phyloP scores from a whole-genome alignment of 768 basidiomycete genomes.

The Tylopilus plumbeoviolaceoides region DNA sequence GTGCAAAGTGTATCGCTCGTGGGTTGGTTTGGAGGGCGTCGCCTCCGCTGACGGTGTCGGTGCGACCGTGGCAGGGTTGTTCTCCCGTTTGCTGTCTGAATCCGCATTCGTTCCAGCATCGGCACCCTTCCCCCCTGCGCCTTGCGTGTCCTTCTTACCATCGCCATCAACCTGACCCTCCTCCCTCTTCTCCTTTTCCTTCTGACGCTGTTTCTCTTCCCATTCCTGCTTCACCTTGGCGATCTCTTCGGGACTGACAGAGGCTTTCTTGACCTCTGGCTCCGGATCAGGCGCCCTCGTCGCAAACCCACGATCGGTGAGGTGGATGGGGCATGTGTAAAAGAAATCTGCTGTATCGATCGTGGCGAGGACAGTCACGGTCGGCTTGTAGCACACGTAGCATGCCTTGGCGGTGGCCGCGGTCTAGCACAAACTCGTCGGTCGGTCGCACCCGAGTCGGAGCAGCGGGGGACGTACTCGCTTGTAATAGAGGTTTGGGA shows the following conservation, averaged over 20 bases:
- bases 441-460: neutral
- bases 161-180: slow-evolving; percentile 31
- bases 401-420: slow-evolving; percentile 76
- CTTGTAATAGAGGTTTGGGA: slow-evolving; percentile 86
- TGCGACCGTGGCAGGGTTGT: slow-evolving; percentile 15
- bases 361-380: slow-evolving; percentile 81
- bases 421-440: slow-evolving; percentile 42
- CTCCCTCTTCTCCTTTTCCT: slow-evolving; percentile 49
- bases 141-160: slow-evolving; percentile 22
- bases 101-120: slow-evolving; percentile 32
- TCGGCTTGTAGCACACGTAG: slow-evolving; percentile 75
- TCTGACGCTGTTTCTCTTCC: slow-evolving; percentile 68
- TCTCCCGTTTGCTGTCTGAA: slow-evolving; percentile 15
- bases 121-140: slow-evolving; percentile 33
- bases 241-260: slow-evolving; percentile 63
- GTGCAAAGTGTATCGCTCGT: slow-evolving; percentile 79
- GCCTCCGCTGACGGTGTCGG: slow-evolving; percentile 25
- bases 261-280: slow-evolving; percentile 33
- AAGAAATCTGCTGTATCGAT: slow-evolving; percentile 80
- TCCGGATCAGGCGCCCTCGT: slow-evolving; percentile 42
- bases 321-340: slow-evolving; percentile 79
- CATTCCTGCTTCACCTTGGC: slow-evolving; percentile 75
- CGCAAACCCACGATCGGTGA: slow-evolving; percentile 76
- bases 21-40: slow-evolving; percentile 41
- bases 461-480: slow-evolving; percentile 52